phyloP scores from a whole-genome alignment of 1,284 basidiomycete genomes.

The Apiotrichum sp. region DNA sequence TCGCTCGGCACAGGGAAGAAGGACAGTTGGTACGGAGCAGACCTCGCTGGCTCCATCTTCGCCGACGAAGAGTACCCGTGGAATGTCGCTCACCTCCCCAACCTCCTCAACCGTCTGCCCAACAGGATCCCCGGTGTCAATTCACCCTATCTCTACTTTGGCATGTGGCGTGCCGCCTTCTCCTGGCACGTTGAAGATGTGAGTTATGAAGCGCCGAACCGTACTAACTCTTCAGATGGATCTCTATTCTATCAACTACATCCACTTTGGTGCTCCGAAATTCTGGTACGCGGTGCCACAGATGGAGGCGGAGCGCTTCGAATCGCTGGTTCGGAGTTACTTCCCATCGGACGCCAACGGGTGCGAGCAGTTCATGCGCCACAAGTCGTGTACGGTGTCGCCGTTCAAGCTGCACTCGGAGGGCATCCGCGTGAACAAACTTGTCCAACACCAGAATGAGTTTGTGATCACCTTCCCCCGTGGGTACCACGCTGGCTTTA shows the following conservation, averaged over 20 bases:
- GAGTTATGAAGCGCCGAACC: slow-evolving; percentile 10
- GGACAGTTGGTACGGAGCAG: slow-evolving; percentile 92
- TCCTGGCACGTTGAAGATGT: slow-evolving; percentile 94
- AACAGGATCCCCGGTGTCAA: slow-evolving; percentile 82
- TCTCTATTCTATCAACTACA: slow-evolving; percentile 96
- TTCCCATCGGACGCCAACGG: slow-evolving; percentile 77
- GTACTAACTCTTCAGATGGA: slow-evolving; percentile 60
- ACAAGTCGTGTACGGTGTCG: slow-evolving; percentile 93
- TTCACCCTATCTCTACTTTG: slow-evolving; percentile 95
- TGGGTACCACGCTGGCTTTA: slow-evolving; percentile 96
- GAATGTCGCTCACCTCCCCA: slow-evolving; percentile 90
- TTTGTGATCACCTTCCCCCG: slow-evolving; percentile 94
- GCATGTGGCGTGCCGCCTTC: slow-evolving; percentile 98
- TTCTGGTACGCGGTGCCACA: slow-evolving; percentile 97
- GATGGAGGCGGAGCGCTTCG: slow-evolving; percentile 66
- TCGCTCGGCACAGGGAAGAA: slow-evolving; percentile 61
- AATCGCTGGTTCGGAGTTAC: slow-evolving; percentile 59
- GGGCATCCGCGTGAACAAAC: slow-evolving; percentile 75
- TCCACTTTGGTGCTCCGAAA: slow-evolving; percentile 95
- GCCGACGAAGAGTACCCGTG: slow-evolving; percentile 72
- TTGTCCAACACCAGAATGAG: slow-evolving; percentile 85
- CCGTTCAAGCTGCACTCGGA: slow-evolving; percentile 73
- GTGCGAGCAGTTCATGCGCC: slow-evolving; percentile 90
- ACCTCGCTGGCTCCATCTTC: slow-evolving; percentile 77
- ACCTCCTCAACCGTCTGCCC: slow-evolving; percentile 68